These are phyloP conservation scores for Sutorius eximius DNA, from an alignment of 1,284 basidiomycete species.

Conservation along the genomic window DNA sequence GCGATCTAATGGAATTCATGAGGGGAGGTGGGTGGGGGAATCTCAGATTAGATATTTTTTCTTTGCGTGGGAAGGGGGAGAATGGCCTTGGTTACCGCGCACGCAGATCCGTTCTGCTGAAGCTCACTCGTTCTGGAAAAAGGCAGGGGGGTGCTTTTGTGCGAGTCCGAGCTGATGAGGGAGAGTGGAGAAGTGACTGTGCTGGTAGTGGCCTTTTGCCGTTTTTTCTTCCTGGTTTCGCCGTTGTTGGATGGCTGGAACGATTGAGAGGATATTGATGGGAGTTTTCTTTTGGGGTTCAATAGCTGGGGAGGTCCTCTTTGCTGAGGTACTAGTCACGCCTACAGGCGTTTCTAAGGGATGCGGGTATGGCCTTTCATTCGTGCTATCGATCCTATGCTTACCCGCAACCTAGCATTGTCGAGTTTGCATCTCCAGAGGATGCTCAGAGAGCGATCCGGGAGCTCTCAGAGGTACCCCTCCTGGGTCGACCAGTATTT, in stretches of 20 bases:
- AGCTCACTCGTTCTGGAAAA: conserved; percentile 36
- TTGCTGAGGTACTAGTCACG: conserved; percentile 96
- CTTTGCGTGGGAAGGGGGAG: conserved; percentile 31
- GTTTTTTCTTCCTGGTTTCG: conserved; percentile 48
- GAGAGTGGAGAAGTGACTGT: conserved; percentile 33
- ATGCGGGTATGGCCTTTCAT: conserved; percentile 79
- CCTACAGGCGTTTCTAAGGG: conserved; percentile 97
- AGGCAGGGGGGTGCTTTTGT: conserved; percentile 34
- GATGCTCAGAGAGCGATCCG: conserved; percentile 84
- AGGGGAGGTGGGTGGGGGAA: conserved; percentile 95
- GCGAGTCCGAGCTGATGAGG: conserved; percentile 38
- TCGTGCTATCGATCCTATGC: background rate
- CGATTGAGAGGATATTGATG: conserved; percentile 80
- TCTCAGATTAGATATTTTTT: conserved; percentile 51
- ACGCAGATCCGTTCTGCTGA: conserved; percentile 38
- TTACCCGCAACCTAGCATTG: conserved; percentile 60
- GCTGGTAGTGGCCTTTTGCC: conserved; percentile 19
- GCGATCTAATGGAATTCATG: conserved; percentile 98
- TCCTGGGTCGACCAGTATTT: conserved; percentile 92
- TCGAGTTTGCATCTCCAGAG: conserved; percentile 85
- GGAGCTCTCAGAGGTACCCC: conserved; percentile 83
- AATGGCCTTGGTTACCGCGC: conserved; percentile 30
- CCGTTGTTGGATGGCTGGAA: conserved; percentile 65
- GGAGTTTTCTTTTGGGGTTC: conserved; percentile 78
- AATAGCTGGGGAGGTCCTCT: conserved; percentile 96